phyloP scores from a whole-genome alignment of 2,329 filamentous ascomycete species.

The Paraphoma sp. region DNA sequence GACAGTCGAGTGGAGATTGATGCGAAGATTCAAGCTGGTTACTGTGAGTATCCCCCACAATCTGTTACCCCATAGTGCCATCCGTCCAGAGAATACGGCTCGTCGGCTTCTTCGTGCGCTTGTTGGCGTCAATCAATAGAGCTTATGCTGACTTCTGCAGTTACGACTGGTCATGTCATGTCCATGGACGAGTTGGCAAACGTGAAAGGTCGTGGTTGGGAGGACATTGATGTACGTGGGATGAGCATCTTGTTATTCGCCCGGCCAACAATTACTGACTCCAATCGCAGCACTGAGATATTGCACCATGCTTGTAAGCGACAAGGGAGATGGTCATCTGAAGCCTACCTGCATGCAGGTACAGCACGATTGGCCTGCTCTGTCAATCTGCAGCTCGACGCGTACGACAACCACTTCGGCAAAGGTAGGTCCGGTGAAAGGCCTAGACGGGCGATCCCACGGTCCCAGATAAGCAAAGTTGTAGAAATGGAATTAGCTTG shows the following conservation, averaged over 20 bases:
- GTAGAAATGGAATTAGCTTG: slow-evolving; percentile 4
- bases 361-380: slow-evolving; percentile 5
- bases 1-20: slow-evolving; percentile 99
- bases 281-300: slow-evolving; percentile 37
- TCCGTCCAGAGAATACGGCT: background rate
- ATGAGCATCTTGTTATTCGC: slow-evolving; percentile 10
- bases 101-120: background rate
- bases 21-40: slow-evolving; percentile 93
- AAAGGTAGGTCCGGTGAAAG: slow-evolving; percentile 6
- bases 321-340: slow-evolving; percentile 25
- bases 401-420: slow-evolving; percentile 9
- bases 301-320: slow-evolving; percentile 10
- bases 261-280: slow-evolving; percentile 27
- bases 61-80: background rate
- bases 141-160: slow-evolving; percentile 40
- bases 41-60: slow-evolving; percentile 62
- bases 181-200: slow-evolving; percentile 83
- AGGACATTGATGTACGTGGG: slow-evolving; percentile 65
- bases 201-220: slow-evolving; percentile 90
- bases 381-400: background rate
- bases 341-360: slow-evolving; percentile 2
- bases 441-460: slow-evolving; percentile 1
- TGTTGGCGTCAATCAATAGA: background rate
- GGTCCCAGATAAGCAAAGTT: slow-evolving; percentile 9
- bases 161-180: slow-evolving; percentile 90